Evolutionary conservation across 2,329 filamentous ascomycete genomes (phyloP).

Genomic region (Cadophora luteo-olivacea): DNA sequence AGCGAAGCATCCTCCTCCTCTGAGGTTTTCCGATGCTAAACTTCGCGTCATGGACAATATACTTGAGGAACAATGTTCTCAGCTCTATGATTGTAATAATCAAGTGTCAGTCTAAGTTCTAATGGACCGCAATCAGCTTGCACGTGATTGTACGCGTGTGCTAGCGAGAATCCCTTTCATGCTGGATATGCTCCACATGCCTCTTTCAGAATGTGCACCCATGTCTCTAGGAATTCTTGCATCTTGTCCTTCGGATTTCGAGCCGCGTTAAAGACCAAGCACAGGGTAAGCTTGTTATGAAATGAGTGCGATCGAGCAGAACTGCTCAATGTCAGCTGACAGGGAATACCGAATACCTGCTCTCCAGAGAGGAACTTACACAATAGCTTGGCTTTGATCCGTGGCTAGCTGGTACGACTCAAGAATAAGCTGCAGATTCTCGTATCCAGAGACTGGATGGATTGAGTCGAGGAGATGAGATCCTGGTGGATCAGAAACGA

Average conservation of each 20-base stretch:
- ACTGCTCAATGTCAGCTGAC: neutral
- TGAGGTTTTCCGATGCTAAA: no score
- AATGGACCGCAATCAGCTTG: neutral
- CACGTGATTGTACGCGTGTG: neutral
- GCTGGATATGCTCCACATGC: neutral
- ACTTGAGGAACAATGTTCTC: no score
- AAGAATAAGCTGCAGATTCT: slow-evolving; percentile 16
- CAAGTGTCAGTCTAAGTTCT: neutral
- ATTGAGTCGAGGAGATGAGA: slow-evolving; percentile 17
- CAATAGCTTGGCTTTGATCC: slow-evolving; percentile 24
- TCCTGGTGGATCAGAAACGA: slow-evolving; percentile 27
- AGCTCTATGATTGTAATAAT: no score
- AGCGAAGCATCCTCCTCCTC: no score
- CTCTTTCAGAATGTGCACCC: neutral
- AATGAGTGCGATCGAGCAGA: slow-evolving; percentile 27
- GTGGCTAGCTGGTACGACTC: slow-evolving; percentile 26
- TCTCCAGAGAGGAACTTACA: slow-evolving; percentile 2
- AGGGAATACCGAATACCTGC: no score
- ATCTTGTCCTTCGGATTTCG: slow-evolving; percentile 24
- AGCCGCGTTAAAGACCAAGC: slow-evolving; percentile 25
- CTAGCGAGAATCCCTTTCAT: neutral
- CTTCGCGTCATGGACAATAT: no score
- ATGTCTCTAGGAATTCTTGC: slow-evolving; percentile 23
- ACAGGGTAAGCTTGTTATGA: slow-evolving; percentile 27
- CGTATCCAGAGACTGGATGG: neutral